Percentiles rank a stretch among this genome's conserved stretches.
Conservation (phyloP, 345 rosid genomes). For the Boechera stricta region DNA sequence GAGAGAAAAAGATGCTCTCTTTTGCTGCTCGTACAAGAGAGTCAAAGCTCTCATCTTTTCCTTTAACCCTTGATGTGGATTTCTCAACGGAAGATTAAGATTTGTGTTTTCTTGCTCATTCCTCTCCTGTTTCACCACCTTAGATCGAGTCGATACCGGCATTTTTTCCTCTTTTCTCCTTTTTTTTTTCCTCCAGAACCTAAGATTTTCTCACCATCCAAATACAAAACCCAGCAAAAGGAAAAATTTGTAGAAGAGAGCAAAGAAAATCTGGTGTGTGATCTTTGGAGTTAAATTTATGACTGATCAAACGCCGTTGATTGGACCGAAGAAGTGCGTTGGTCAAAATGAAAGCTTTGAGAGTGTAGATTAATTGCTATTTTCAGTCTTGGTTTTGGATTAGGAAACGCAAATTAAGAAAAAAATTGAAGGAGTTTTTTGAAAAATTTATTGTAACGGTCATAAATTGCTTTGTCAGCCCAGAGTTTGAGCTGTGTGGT, state of each 20-base stretch:
- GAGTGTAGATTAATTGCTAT: constrained; percentile 35
- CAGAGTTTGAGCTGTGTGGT: constrained; percentile 23
- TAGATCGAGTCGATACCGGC: constrained; percentile 91
- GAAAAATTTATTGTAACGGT: constrained; percentile 61
- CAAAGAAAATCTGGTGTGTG: constrained; percentile 25
- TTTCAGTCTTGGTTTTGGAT: constrained; percentile 43
- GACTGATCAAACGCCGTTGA: constrained; percentile 44
- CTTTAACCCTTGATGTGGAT: constrained; percentile 90
- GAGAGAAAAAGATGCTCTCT: constrained; percentile 65
- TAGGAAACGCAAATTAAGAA: constrained; percentile 6
- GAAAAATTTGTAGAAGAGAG: neutral
- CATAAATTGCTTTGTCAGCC: constrained; percentile 51
- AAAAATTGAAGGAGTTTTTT: constrained; percentile 48
- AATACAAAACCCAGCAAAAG: constrained; percentile 49
- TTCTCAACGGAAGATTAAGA: constrained; percentile 53
- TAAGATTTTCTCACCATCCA: constrained; percentile 52
- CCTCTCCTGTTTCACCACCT: constrained; percentile 47
- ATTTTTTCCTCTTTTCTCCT: constrained; percentile 19
- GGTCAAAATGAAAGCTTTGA: constrained; percentile 51
- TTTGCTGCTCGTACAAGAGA: constrained; percentile 89
- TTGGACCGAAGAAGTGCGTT: constrained; percentile 37
- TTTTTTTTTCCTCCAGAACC: constrained; percentile 8
- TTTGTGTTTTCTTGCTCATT: constrained; percentile 53
- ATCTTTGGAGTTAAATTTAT: constrained; percentile 23
- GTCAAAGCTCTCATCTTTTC: constrained; percentile 92